Base-by-base conservation (phyloP, 129 eudicot species). In the Lactuca sativa region DNA sequence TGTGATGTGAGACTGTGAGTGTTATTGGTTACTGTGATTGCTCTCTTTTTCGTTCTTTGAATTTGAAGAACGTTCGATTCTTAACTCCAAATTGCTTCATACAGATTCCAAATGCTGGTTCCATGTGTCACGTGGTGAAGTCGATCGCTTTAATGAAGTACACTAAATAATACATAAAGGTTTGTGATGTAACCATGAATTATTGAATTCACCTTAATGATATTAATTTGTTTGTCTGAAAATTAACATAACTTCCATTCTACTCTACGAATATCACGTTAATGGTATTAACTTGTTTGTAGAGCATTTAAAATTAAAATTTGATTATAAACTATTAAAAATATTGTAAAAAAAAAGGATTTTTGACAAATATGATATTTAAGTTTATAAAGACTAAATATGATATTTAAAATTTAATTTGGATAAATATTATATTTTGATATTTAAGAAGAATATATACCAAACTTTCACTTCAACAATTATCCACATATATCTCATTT, bases 21-120 rank as follows among this genome's bases (percentile, higher is more conserved):
- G 72, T 66, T 76, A 80, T 79, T 80, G 84, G 77, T 64, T 73
- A 66, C 57, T 74, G 88, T 68, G 82, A 80, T 62, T 71, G 64
- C 15, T 47, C 52, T 43, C 13, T 7, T 52, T 56, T 54, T 21
- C 51, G 36, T 25, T 61, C 66, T 36, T 73, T 38, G 70, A 32
- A 57, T 70, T 74, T 59, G 10, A 64, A 62, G 78, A 64, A 48
- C 11, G 41, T 69, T 56, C 64, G 33, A 56, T 15, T 25, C 56
- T 70, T 57, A 15, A 30, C 44, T 41, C 40, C 41, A 40, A 72
- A 60, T 72, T 72, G 49, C 69, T 18, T 72, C 40, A 61, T 17
- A 37, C 4, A 11, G 6, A 72, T 18, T 61, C 49, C 60, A 16
- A 33, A 18, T 72, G 25, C 52, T 52, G 63, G 36, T 53, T 17